Evolutionary conservation across 2,329 filamentous ascomycete genomes (phyloP).

Genomic region (Gaeumannomyces tritici): DNA sequence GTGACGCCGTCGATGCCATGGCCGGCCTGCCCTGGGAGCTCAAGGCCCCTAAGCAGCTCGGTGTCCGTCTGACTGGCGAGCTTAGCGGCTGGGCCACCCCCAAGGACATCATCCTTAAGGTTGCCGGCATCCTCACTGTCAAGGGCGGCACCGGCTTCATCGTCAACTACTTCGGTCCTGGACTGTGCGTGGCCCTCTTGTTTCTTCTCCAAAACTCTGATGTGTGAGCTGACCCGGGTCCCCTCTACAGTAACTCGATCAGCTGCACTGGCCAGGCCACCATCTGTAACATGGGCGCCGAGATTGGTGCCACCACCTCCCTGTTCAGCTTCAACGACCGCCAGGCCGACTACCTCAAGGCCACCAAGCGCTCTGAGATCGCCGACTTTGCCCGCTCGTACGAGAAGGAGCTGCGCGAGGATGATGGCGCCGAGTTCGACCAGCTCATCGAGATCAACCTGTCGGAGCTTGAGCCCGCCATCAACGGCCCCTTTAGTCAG

Average conservation of each 20-base stretch:
- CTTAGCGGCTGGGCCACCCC: conserved; percentile 86
- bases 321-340: conserved; percentile 96
- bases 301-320: conserved; percentile 81
- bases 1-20: conserved; percentile 98
- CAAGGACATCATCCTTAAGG: conserved; percentile 96
- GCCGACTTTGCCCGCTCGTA: conserved; percentile 83
- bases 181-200: background rate
- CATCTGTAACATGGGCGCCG: conserved; percentile 61
- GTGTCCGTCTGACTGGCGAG: conserved; percentile 86
- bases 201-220: background rate
- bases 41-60: conserved; percentile 95
- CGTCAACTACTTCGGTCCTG: conserved; percentile 56
- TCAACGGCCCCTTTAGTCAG: conserved; percentile 87
- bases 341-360: conserved; percentile 91
- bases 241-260: background rate
- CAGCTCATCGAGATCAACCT: conserved; percentile 95
- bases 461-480: conserved; percentile 87
- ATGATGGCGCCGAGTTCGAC: conserved; percentile 90
- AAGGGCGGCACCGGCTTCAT: conserved; percentile 96
- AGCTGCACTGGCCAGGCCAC: conserved; percentile 75
- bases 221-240: conserved; percentile 43
- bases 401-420: conserved; percentile 74
- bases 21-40: conserved; percentile 94
- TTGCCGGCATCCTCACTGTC: conserved; percentile 92
- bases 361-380: conserved; percentile 84